Base-by-base conservation (phyloP, 495 filamentous ascomycete genomes). In the Rostrohypoxylon terebratum region DNA sequence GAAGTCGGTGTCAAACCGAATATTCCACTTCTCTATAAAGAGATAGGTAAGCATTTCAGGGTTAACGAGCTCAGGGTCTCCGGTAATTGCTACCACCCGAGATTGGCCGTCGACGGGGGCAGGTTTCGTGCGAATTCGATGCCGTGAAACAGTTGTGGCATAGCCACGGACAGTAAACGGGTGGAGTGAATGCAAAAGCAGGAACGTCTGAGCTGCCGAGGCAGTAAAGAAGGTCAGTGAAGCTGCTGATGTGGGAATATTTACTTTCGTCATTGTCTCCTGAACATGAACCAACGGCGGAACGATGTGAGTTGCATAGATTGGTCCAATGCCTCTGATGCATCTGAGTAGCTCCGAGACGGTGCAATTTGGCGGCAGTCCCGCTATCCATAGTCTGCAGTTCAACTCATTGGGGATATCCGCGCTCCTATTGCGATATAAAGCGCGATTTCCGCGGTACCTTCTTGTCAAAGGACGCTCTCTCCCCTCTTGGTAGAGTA, bases 191-290 rank as follows among this genome's bases (percentile, higher is more conserved):
- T 60, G 33, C n/a, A n/a, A 5, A 5, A 59, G 18, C 8, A 76
- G 51, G 31, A 75, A 76, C 10, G 16, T 9, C 20, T 75, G 67
- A 0, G 81, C 78, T 0, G 74, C 75, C 0, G 40, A 34, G 9
- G 59, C 44, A 4, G 77, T 72, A 16, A 83, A 83, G 54, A 83
- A 82, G 1, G 73, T 74, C 3, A 83, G 20, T 18, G 79, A 80
- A 1, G 78, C 82, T 0, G 81, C 77, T 0, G 71, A 63, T 2
- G 73, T 77, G 0, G 16, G 4, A 4, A 77, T 71, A 2, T 47
- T 59, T 2, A 53, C 40, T 5, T 57, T 50, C n/a, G 33, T 9
- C 36, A 9, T 18, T 25, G 44, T 34, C 8, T 10, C 9, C 13
- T 10, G 13, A 0, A 45, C n/a, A 23, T 45, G 2, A 1, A 58